Evolutionary conservation across 2,329 filamentous ascomycete species (phyloP), one percentile per base, ranked within the genome.

Genomic region (Dactylellina haptotyla): DNA sequence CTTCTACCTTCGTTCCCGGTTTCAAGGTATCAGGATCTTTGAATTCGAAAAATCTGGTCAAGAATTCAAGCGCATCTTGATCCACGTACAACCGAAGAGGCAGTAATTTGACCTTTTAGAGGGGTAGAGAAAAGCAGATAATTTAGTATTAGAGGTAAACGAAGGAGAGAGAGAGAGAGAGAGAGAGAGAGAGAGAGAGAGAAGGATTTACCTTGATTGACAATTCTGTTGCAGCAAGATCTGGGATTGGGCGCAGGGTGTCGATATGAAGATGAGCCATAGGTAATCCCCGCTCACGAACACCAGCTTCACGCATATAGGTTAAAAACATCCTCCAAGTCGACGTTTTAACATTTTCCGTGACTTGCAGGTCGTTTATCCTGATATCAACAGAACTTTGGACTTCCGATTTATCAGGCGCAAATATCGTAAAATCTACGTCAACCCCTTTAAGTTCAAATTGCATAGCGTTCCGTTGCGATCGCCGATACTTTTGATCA

Each of bases 281-380:
- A 78, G 89, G 92, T 12, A 90, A 90, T 16, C 89, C 90, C 81
- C 91, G 90, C 81, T 98, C 92, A 53, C 93, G 87, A 78, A 92
- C 89, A n/a, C 91, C 91, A 9, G 89, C 89, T 79, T 96, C 92
- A 70, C 91, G 88, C 83, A 96, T 91, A 78, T 97, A 97, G 0
- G 94, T 98, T 12, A 92, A 89, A 82, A 99, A 99, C 80, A 97
- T 99, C 81, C 91, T 96, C 96, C 96, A 99, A 0, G 94, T 97
- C 2, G 95, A 99, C 0, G 92, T 94, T 1, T 93, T 92, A 1
- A 99, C 87, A 79, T 97, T 92, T 80, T 99, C 95, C 75, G 95
- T 97, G 14, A 99, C 89, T 77, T 97, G 93, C 10, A 99, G 84
- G 67, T 95, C 90, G 39, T 87, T 86, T 9, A 99, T 84, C 6